These are phyloP conservation scores for Sarocladium strictum DNA, from an alignment of 2,329 filamentous ascomycete genomes.

Conservation along the genomic window DNA sequence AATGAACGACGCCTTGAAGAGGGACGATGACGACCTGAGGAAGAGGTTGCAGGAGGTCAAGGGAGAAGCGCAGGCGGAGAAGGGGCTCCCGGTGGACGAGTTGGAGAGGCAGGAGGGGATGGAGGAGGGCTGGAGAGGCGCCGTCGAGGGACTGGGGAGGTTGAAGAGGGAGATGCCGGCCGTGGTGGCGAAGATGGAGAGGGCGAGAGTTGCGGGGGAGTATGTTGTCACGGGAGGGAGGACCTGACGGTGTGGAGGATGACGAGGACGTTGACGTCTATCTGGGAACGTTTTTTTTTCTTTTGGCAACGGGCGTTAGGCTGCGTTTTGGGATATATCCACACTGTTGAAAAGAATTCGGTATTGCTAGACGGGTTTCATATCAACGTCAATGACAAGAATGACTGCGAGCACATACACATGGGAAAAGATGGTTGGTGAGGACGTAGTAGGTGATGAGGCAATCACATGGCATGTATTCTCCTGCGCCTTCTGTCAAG, in stretches of 20 bases:
- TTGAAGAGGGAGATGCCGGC: conserved; percentile 56
- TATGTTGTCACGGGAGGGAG: conserved; percentile 41
- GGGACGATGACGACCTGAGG: conserved; percentile 42
- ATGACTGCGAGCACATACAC: background rate
- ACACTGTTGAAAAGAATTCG: too few relatives aligned
- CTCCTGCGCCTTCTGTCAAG: conserved; percentile 6
- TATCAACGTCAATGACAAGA: too few relatives aligned
- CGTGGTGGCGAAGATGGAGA: conserved; percentile 59
- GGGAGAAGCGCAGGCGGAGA: conserved; percentile 33
- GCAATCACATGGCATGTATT: conserved; percentile 2
- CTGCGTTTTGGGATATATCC: background rate
- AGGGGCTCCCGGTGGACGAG: background rate
- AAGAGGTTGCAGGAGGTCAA: conserved; percentile 48
- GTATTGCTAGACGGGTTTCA: too few relatives aligned
- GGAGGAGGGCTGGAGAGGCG: conserved; percentile 39
- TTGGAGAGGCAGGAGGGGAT: conserved; percentile 25
- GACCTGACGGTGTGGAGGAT: conserved; percentile 13
- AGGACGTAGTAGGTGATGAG: background rate
- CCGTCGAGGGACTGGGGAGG: conserved; percentile 44
- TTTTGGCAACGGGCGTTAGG: background rate
- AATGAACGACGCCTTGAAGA: conserved; percentile 31
- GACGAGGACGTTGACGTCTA: background rate
- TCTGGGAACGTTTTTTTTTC: background rate
- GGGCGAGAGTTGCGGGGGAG: conserved; percentile 52
- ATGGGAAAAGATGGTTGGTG: background rate